Evolutionary conservation across 768 basidiomycete species (phyloP), one percentile per base, ranked within the genome.

Genomic region (Daedaleopsis sinensis): DNA sequence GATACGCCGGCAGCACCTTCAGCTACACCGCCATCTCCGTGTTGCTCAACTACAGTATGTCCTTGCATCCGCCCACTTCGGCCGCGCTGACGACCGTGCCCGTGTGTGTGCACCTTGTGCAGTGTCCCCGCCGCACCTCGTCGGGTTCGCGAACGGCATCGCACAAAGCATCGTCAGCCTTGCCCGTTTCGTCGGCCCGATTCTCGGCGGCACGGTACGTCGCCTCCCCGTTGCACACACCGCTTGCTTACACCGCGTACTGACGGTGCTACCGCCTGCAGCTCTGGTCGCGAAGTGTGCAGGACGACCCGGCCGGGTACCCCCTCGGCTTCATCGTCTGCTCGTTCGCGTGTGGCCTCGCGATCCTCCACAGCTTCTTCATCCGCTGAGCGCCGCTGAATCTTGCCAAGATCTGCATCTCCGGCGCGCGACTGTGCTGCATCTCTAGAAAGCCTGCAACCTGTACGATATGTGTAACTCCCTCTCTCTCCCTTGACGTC

Each of bases 81-180:
- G 49, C 58, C 50, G 27, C 7, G 27, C 27, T 32, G 27, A 32
- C 27, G 27, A 7, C n/a, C n/a, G n/a, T 7, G 27, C 27, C 27
- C 27, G 27, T 7, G 7, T 7, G 27, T 7, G 27, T 7, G 27
- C 7, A 7, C 7, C 7, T 32, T 32, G 7, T 32, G 27, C 60
- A 94, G 93, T 96, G 91, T 93, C 95, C 0, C 95, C 96, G 2
- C 94, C 95, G 1, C 82, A 83, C 42, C 87, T 93, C 9, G 86
- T 98, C 43, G 93, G 94, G 8, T 86, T 93, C 61, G 93, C 96
- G 11, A 99, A 98, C 70, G 97, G 96, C 18, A 86, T 96, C 21
- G 97, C 95, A 0, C 97, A 99, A 74, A 95, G 93, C 69, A 91
- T 94, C 36, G 96, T 96, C 64, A 95, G 93, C 65, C 85, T 96